A percentile compares a stretch with the other conserved stretches of the same genome.
Evolutionary conservation across 371 early-diverging fungal species (phyloP).

Genomic region (Rhizopus delemar): DNA sequence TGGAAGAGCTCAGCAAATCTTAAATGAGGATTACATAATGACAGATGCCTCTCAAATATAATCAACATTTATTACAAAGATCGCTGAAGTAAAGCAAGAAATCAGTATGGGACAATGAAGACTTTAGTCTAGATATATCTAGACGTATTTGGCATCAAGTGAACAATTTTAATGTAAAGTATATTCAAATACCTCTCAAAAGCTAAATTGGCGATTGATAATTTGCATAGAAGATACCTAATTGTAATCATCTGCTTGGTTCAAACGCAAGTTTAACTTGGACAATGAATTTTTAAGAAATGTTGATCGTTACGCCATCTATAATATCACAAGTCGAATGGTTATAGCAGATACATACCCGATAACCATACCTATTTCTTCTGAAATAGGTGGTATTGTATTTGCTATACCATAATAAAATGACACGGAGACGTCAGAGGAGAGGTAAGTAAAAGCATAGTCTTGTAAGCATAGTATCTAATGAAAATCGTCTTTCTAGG

Average conservation of each 20-base stretch:
- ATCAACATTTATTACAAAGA: not conserved
- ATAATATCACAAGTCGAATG: conserved; percentile 22
- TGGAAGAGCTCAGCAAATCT: too few species aligned
- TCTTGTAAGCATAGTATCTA: not conserved
- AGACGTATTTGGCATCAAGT: conserved; percentile 19
- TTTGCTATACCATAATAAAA: conserved; percentile 37
- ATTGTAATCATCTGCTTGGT: conserved; percentile 32
- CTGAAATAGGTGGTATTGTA: conserved; percentile 33
- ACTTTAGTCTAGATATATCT: conserved; percentile 28
- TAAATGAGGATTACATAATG: conserved; percentile 8
- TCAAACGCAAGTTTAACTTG: conserved; percentile 32
- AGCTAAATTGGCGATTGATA: conserved; percentile 29
- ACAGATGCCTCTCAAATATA: not conserved
- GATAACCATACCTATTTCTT: conserved; percentile 17
- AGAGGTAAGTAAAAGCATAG: conserved; percentile 10
- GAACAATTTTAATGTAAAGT: not conserved
- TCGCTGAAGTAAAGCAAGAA: not conserved
- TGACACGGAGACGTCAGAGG: not conserved
- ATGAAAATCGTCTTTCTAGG: not conserved
- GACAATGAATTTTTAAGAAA: conserved; percentile 24
- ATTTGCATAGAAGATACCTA: conserved; percentile 17
- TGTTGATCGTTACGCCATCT: conserved; percentile 10
- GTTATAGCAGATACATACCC: conserved; percentile 8
- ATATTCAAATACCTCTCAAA: not conserved
- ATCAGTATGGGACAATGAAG: conserved; percentile 28